phyloP scores from a whole-genome alignment of 2,329 filamentous ascomycete species.

The Zalaria sp. region DNA sequence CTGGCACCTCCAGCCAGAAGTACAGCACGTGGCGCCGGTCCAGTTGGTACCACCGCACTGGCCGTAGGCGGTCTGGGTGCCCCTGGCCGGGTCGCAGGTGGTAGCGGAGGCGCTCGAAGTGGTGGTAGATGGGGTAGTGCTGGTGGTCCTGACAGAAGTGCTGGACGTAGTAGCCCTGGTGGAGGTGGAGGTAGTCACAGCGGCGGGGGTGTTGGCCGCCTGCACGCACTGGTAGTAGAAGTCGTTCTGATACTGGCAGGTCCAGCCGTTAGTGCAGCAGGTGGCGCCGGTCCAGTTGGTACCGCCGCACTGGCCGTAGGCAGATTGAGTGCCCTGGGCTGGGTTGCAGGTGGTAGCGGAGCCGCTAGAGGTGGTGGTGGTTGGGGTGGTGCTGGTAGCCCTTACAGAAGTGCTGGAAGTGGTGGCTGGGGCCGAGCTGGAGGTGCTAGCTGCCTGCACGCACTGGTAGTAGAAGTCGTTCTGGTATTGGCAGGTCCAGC shows the following conservation, averaged over 20 bases:
- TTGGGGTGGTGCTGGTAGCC: not conserved
- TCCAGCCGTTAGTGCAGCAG: constrained; percentile 16
- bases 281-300: constrained; percentile 15
- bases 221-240: constrained; percentile 19
- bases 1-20: constrained; percentile 19
- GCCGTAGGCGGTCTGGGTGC: too few species aligned
- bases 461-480: not conserved
- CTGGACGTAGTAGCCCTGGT: constrained; percentile 2
- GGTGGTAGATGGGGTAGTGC: not conserved
- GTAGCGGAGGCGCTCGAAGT: not conserved
- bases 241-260: constrained; percentile 12
- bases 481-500: too few species aligned
- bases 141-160: constrained; percentile 1
- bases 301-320: constrained; percentile 13
- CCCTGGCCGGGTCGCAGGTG: constrained; percentile 5
- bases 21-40: constrained; percentile 21
- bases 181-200: constrained; percentile 6
- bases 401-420: not conserved
- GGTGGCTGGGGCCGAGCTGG: not conserved
- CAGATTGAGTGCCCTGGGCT: constrained; percentile 4
- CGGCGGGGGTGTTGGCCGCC: constrained; percentile 1
- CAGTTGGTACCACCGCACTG: constrained; percentile 19
- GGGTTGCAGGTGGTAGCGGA: too few species aligned
- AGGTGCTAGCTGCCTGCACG: not conserved
- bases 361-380: too few species aligned